phyloP scores from a whole-genome alignment of 257 asterid species.

The Plectranthus barbatus region DNA sequence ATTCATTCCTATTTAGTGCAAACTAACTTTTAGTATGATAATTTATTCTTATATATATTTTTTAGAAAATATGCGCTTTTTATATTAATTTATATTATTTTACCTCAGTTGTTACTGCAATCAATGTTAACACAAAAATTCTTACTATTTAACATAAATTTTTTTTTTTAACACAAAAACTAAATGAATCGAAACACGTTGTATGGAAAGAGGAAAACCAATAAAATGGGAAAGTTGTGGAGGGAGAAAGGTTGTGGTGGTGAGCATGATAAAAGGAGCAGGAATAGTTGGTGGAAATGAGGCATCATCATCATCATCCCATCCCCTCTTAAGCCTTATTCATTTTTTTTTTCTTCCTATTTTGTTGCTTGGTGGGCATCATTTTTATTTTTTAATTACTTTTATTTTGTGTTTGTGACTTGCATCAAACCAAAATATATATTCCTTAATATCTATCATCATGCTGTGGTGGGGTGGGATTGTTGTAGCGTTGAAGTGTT shows the following conservation, averaged over 20 bases:
- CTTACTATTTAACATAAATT: too few species aligned
- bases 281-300: constrained; percentile 15
- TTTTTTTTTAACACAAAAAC: too few species aligned
- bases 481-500: neutral
- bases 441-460: constrained; percentile 1
- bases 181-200: too few species aligned
- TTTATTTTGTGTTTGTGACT: neutral
- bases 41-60: too few species aligned
- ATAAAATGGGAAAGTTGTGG: neutral
- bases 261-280: constrained; percentile 26
- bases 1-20: too few species aligned
- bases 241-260: constrained; percentile 11
- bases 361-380: constrained; percentile 21
- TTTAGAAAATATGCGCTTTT: too few species aligned
- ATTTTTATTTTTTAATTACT: neutral
- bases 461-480: neutral
- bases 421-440: neutral
- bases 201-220: neutral
- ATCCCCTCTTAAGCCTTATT: constrained; percentile 22
- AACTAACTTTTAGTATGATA: too few species aligned
- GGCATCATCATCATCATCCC: constrained; percentile 29
- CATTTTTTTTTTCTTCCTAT: neutral
- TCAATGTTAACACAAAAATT: too few species aligned
- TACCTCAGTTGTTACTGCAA: too few species aligned
- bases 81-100: too few species aligned